Conservation (phyloP, 2,329 filamentous ascomycete genomes). For the Hansfordia pulvinata region DNA sequence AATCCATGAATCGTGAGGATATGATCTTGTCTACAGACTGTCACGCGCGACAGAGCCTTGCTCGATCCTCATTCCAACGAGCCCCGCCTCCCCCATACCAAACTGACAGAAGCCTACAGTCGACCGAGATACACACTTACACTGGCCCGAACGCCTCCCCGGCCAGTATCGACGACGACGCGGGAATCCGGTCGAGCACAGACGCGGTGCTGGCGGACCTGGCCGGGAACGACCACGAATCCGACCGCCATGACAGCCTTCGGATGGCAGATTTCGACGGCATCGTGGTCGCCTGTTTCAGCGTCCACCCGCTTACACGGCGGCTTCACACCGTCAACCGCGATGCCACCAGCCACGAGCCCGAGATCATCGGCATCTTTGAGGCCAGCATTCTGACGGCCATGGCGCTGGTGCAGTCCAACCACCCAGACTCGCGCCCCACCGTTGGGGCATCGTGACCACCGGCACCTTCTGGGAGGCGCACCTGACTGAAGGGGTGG, state of each 20-base stretch:
- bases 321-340: slow-evolving; percentile 28
- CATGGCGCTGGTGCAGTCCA: slow-evolving; percentile 34
- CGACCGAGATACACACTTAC: slow-evolving; percentile 43
- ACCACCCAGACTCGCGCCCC: slow-evolving; percentile 9
- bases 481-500: slow-evolving; percentile 54
- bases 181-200: slow-evolving; percentile 52
- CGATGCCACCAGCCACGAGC: slow-evolving; percentile 15
- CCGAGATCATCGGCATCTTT: slow-evolving; percentile 66
- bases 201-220: slow-evolving; percentile 46
- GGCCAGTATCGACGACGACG: slow-evolving; percentile 63
- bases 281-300: slow-evolving; percentile 84
- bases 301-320: slow-evolving; percentile 63
- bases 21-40: not conserved
- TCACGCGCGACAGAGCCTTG: not conserved
- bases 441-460: slow-evolving; percentile 74
- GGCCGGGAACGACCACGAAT: slow-evolving; percentile 30
- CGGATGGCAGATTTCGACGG: too few species aligned
- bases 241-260: too few species aligned
- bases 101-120: slow-evolving; percentile 22
- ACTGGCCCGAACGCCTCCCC: slow-evolving; percentile 51
- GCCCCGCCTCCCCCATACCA: too few species aligned
- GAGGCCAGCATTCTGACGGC: slow-evolving; percentile 63
- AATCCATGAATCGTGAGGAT: too few species aligned
- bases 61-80: slow-evolving; percentile 2
- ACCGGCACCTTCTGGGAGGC: slow-evolving; percentile 76